A percentile compares a stretch with the other conserved stretches of the same genome.
Evolutionary conservation across 2,329 filamentous ascomycete genomes (phyloP).

Genomic region (Whalleya microplaca): DNA sequence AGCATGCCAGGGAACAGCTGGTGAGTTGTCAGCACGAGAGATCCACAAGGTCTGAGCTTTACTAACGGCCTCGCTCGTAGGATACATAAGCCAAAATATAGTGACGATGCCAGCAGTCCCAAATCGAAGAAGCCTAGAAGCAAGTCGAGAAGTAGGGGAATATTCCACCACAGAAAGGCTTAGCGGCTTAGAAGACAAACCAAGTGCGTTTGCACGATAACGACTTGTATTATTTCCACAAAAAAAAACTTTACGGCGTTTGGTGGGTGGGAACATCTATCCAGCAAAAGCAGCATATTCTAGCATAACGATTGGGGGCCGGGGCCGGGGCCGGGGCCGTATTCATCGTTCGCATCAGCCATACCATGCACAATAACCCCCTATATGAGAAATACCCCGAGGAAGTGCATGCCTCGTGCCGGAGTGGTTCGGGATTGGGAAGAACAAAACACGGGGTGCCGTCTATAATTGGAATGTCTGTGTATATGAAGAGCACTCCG

Average conservation of each 20-base stretch:
- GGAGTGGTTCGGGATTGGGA: slow-evolving; percentile 7
- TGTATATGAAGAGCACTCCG: slow-evolving; percentile 17
- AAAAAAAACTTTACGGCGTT: slow-evolving; percentile 17
- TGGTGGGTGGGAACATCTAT: slow-evolving; percentile 15
- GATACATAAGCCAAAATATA: slow-evolving; percentile 97
- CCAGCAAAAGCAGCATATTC: slow-evolving; percentile 19
- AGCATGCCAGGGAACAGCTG: slow-evolving; percentile 99
- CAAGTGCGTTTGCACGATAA: slow-evolving; percentile 8
- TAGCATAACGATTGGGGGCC: slow-evolving; percentile 17
- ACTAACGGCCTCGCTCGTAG: slow-evolving; percentile 48
- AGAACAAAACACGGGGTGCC: slow-evolving; percentile 9
- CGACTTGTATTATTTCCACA: slow-evolving; percentile 11
- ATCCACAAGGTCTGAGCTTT: background rate
- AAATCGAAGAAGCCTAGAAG: slow-evolving; percentile 69
- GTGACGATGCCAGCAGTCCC: slow-evolving; percentile 59
- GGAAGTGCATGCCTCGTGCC: slow-evolving; percentile 1
- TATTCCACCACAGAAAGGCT: slow-evolving; percentile 68
- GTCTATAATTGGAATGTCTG: slow-evolving; percentile 10
- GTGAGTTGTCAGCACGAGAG: slow-evolving; percentile 56
- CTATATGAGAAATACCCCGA: slow-evolving; percentile 13
- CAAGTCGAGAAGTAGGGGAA: slow-evolving; percentile 75
- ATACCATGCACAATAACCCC: slow-evolving; percentile 22
- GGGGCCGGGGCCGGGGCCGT: slow-evolving; percentile 9
- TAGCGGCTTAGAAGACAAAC: slow-evolving; percentile 19
- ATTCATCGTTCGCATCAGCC: slow-evolving; percentile 9